Conservation (phyloP, 768 basidiomycete genomes). For the Leccinum variicolor region DNA sequence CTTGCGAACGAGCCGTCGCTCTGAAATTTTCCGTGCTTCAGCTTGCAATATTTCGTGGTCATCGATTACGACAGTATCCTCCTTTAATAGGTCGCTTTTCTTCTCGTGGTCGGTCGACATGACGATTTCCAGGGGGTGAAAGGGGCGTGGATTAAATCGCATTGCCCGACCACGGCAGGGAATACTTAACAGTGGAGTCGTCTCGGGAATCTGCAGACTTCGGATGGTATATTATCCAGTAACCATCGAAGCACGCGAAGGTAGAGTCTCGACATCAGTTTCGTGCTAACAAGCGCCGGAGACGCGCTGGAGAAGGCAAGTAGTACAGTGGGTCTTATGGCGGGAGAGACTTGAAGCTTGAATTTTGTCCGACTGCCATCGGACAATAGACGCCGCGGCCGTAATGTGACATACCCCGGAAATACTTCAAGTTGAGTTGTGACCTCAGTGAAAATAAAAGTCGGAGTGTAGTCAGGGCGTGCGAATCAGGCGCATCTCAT, state of each 20-base stretch:
- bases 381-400: no score
- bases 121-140: background rate
- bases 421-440: no score
- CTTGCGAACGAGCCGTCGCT: constrained; percentile 44
- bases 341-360: no score
- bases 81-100: no score
- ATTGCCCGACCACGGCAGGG: background rate
- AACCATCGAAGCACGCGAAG: background rate
- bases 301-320: background rate
- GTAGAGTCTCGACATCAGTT: background rate
- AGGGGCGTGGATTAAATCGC: background rate
- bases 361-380: no score
- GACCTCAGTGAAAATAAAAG: no score
- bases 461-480: no score
- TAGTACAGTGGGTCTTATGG: background rate
- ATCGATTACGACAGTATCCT: background rate
- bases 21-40: constrained; percentile 10
- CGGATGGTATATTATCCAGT: background rate
- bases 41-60: background rate
- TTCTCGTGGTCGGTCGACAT: constrained; percentile 10
- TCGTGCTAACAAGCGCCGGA: background rate
- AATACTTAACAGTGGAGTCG: background rate
- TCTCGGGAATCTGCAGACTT: background rate
- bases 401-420: no score
- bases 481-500: no score